Base-by-base conservation (phyloP, 1,284 basidiomycete species). In the Ustilago sp. region DNA sequence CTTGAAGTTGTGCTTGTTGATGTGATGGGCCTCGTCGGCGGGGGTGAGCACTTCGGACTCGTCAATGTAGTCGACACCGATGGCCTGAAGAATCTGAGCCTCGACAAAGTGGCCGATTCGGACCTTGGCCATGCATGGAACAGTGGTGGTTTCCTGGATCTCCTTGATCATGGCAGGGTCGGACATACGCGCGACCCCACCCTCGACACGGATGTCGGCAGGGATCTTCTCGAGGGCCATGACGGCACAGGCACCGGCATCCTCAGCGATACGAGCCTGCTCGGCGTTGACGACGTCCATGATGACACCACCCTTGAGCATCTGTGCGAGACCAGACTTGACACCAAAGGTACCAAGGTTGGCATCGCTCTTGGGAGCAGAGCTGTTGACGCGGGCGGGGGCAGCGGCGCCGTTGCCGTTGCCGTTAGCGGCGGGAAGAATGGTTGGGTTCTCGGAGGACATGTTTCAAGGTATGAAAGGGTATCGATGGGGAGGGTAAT, bases 1-100 rank as follows among this genome's bases (percentile, higher is more conserved):
- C 77, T 88, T 86, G 93, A 65, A 93, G 80, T 92, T 94, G 75
- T 88, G 87, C 84, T 88, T 88, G 86, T 86, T 86, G 64, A 88
- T 86, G 80, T 88, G 87, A 64, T 87, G 83, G 38, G 82, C 78
- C n/a, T 87, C 86, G 74, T 88, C 97, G 34, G 96, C 97, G 51
- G 94, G 94, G 0, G 97, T 98, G 68, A 99, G 89, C 55, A 99
- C 97, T 88, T 98, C 96, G 17, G 92, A 94, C 80, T 88, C 87
- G 87, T 99, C 97, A 81, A 99, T 97, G 88, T 98, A 99, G 88
- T 99, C 96, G 59, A 98, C 93, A 11, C 96, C 95, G 84, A 98
- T 90, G 23, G 91, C 90, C 90, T 98, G 94, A 38, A 98, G 88
- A 83, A 99, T 97, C 92, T 95, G 86, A 23, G 80, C 78, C 67